phyloP scores from a whole-genome alignment of 2,329 filamentous ascomycete genomes.

The Gremmenia infestans region DNA sequence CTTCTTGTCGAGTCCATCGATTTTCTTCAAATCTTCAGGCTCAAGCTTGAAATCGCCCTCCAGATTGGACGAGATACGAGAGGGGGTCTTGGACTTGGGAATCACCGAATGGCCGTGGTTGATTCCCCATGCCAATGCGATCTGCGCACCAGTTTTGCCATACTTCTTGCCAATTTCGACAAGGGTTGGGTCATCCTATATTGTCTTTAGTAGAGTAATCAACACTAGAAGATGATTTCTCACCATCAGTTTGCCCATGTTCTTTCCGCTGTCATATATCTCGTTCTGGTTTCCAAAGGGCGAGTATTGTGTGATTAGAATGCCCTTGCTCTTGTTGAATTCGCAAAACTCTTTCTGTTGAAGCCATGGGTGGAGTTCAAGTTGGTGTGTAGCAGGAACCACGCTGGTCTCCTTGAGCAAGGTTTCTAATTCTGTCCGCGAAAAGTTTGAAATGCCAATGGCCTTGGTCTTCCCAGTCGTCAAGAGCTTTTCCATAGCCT shows the following conservation, averaged over 20 bases:
- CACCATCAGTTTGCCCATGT: slow-evolving; percentile 37
- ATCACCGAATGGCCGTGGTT: slow-evolving; percentile 53
- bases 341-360: slow-evolving; percentile 45
- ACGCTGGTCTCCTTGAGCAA: slow-evolving; percentile 41
- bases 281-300: slow-evolving; percentile 58
- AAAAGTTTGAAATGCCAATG: slow-evolving; percentile 61
- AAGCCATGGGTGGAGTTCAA: slow-evolving; percentile 48
- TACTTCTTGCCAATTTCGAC: slow-evolving; percentile 50
- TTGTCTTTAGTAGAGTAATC: background rate
- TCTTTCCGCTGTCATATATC: slow-evolving; percentile 55
- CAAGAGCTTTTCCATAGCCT: slow-evolving; percentile 52
- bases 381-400: slow-evolving; percentile 54
- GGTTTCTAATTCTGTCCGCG: slow-evolving; percentile 34
- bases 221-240: background rate
- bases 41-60: slow-evolving; percentile 58
- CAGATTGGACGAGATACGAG: slow-evolving; percentile 58
- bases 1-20: slow-evolving; percentile 49
- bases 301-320: slow-evolving; percentile 42
- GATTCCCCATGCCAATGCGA: slow-evolving; percentile 55
- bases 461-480: slow-evolving; percentile 46
- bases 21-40: slow-evolving; percentile 51
- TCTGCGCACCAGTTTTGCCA: slow-evolving; percentile 51
- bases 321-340: slow-evolving; percentile 39
- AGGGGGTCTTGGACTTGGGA: slow-evolving; percentile 57
- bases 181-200: slow-evolving; percentile 47